Conservation (phyloP, 208 protist genomes). For the Acanthamoeba triangularis region DNA sequence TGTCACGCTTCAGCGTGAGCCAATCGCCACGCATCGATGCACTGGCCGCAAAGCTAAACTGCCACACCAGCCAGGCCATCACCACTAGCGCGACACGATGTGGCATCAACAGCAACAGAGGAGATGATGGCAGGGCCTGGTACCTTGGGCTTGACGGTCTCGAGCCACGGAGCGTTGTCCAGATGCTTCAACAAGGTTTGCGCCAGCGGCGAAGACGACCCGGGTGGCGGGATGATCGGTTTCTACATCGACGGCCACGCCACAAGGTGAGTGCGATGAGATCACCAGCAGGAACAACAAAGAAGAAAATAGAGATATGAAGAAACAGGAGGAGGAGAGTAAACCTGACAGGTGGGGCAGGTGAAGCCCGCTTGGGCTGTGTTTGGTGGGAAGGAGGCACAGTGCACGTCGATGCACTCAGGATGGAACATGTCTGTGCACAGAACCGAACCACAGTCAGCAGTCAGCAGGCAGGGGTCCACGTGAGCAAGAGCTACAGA, state of each 20-base stretch:
- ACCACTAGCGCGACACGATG: background rate
- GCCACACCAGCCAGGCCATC: background rate
- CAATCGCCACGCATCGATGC: background rate
- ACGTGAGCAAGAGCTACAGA: background rate
- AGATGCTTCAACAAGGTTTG: slow-evolving; percentile 32
- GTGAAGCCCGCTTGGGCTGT: slow-evolving; percentile 77
- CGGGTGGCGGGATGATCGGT: slow-evolving; percentile 50
- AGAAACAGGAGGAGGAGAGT: background rate
- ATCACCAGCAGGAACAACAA: background rate
- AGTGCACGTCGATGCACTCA: slow-evolving; percentile 79
- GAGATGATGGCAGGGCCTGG: background rate
- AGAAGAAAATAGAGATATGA: too few relatives aligned
- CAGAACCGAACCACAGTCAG: background rate
- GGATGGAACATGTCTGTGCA: slow-evolving; percentile 76
- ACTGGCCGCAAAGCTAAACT: too few relatives aligned
- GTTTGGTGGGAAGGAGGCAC: slow-evolving; percentile 74
- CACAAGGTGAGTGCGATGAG: background rate
- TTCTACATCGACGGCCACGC: background rate
- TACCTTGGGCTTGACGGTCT: slow-evolving; percentile 7
- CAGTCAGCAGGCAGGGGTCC: background rate
- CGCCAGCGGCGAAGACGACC: slow-evolving; percentile 36
- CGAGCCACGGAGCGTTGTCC: slow-evolving; percentile 13
- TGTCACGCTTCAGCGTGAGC: too few relatives aligned
- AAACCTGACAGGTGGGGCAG: slow-evolving; percentile 72
- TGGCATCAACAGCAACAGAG: background rate